Base-by-base conservation (phyloP, 1,139 yeast species). In the Blastobotrys ciferrii region DNA sequence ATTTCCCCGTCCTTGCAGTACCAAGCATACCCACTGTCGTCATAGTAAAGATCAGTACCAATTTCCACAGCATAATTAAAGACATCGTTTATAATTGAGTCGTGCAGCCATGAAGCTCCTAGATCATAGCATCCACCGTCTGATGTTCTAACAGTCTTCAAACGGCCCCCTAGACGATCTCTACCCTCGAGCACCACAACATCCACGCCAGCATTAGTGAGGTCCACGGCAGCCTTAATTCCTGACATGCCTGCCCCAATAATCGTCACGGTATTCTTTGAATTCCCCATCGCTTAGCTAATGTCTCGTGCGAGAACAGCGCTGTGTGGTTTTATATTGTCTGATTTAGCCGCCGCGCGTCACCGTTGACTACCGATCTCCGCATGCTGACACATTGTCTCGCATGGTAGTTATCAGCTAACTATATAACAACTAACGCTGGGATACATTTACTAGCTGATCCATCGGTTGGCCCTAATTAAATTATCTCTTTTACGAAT, bases 51-150 rank as follows among this genome's bases (percentile, higher is more conserved):
- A 17, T 60, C 64, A 32, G 65, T 60, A 39, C 65, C 61, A 14
- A 63, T 64, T 2, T 64, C 64, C 35, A 60, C 53, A 7, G 65
- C 63, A 19, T 57, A 45, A 9, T 57, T 52, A 59, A 82, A 87
- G 6, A 85, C 72, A 4, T 74, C 74, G 60, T 88, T 88, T 39
- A 77, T 73, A 44, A 87, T 68, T 0, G 88, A 80, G 59, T 87
- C 96, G 62, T 88, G 96, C 59, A 85, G 84, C 96, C 96, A 88
- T 2, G 91, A 79, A 0, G 95, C 96, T 0, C 96, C 96, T 1
- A 62, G 45, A 7, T 71, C 73, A 14, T 59, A 53, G 1, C 43
- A 36, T 3, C 53, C 45, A 17, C 35, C 23, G 14, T 39, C 23
- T 9, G 28, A 23, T 11, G 19, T 36, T 13, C 41, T 28, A 3